Evolutionary conservation across 306 rosid species (phyloP), one percentile per base, ranked within the genome.

Genomic region (Begonia fuchsioides): DNA sequence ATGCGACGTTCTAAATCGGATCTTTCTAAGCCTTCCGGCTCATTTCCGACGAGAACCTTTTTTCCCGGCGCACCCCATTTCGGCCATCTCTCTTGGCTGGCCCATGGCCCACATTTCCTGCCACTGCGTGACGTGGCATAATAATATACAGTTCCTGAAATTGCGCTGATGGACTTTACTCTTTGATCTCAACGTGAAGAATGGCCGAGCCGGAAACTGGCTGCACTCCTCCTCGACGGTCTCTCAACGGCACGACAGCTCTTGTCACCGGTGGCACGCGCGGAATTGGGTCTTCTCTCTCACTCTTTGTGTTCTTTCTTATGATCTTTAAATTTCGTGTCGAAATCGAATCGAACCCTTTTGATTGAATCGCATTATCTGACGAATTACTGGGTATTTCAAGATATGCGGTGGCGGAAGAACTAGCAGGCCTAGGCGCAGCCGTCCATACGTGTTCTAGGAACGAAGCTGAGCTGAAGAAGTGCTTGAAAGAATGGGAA

Each of bases 191-290:
- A 6, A 5, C 46, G 0, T 11, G 15, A 18, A n/a, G 52, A 12
- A 76, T 76, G 81, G 79, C 87, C 59, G 75, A 66, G 40, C 39
- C 68, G 26, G 75, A 64, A 16, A 70, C 32, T 51, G 69, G 69
- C 38, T 54, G 17, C 57, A 59, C 66, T 52, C 32, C 45, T 10
- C 49, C 81, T 6, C 74, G 87, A 54, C 84, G 97, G 95, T 81
- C 94, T 0, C 92, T 84, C 52, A 52, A 61, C 2, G 94, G 87
- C 51, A 49, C 15, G 70, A 76, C 72, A 1, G 95, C 95, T 53
- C 82, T 84, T 11, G 95, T 90, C 55, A 90, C 95, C 6, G 95
- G 97, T 3, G 87, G 95, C 39, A 90, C 95, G 32, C 95, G 94
- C 13, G 95, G 92, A 60, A 84, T 84, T 16, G 93, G 97, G 94